Conservation (phyloP, 2,329 filamentous ascomycete species). For the Penicillium sp. region DNA sequence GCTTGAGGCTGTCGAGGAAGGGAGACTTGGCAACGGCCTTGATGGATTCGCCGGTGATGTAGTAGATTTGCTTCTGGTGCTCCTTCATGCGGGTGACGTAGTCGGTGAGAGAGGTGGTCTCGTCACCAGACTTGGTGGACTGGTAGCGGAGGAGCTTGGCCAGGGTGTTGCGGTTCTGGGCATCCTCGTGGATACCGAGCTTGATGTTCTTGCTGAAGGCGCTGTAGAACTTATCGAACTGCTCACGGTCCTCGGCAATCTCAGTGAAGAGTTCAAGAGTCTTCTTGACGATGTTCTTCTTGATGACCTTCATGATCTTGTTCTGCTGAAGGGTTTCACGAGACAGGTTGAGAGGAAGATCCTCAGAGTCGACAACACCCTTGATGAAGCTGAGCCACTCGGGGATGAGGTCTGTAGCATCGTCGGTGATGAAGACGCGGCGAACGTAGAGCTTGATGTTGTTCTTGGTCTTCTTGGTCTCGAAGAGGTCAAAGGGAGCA, state of each 20-base stretch:
- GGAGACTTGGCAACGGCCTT: slow-evolving; percentile 98
- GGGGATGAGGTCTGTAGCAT: slow-evolving; percentile 97
- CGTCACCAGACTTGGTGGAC: slow-evolving; percentile 98
- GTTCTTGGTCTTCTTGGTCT: slow-evolving; percentile 99
- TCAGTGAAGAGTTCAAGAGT: slow-evolving; percentile 98
- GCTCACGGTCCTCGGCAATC: slow-evolving; percentile 99
- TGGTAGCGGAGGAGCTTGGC: slow-evolving; percentile 99
- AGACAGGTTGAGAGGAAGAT: slow-evolving; percentile 98
- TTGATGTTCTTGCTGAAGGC: slow-evolving; percentile 99
- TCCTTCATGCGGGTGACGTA: slow-evolving; percentile 99
- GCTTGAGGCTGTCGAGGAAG: slow-evolving; percentile 98
- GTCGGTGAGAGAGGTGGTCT: slow-evolving; percentile 92
- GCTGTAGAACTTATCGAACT: slow-evolving; percentile 99
- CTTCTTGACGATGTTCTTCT: slow-evolving; percentile 99
- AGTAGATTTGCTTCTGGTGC: slow-evolving; percentile 99
- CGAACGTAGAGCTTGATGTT: slow-evolving; percentile 99
- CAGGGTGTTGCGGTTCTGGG: slow-evolving; percentile 89
- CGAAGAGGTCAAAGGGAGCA: slow-evolving; percentile 98
- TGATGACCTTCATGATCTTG: slow-evolving; percentile 99
- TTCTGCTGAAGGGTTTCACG: slow-evolving; percentile 99
- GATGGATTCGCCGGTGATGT: slow-evolving; percentile 99
- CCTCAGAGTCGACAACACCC: slow-evolving; percentile 99
- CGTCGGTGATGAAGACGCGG: slow-evolving; percentile 99
- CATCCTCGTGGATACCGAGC: slow-evolving; percentile 99
- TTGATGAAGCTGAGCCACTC: slow-evolving; percentile 99